Evolutionary conservation across 129 eudicot species (phyloP).

Genomic region (Saposhnikovia divaricata): DNA sequence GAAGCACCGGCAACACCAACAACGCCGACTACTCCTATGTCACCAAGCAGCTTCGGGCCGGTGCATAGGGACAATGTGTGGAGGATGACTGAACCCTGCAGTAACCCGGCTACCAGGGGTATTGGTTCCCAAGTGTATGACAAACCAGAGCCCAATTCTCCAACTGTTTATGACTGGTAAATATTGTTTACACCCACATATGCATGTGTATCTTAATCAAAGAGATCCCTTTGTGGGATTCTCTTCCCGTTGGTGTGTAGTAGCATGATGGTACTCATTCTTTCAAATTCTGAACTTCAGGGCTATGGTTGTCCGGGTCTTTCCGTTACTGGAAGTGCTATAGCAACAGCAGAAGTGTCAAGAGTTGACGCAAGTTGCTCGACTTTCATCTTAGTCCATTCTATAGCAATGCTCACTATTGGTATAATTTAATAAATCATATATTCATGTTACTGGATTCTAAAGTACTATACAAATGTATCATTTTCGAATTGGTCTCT

Average conservation of each 20-base stretch:
- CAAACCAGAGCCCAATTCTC: conserved; percentile 63
- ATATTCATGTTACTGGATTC: background rate
- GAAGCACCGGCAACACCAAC: conserved; percentile 38
- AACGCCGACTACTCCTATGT: conserved; percentile 53
- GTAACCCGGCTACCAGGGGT: conserved; percentile 63
- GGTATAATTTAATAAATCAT: conserved; percentile 35
- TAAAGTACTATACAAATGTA: background rate
- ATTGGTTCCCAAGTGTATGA: conserved; percentile 61
- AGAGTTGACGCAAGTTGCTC: conserved; percentile 99
- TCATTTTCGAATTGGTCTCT: conserved; percentile 15
- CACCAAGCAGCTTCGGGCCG: conserved; percentile 26
- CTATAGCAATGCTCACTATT: conserved; percentile 93
- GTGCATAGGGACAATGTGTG: conserved; percentile 80
- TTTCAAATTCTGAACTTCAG: conserved; percentile 25
- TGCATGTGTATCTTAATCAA: too few relatives aligned
- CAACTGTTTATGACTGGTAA: conserved; percentile 93
- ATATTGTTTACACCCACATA: background rate
- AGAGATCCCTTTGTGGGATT: background rate
- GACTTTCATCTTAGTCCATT: conserved; percentile 87
- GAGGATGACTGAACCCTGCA: conserved; percentile 94
- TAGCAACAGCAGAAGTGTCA: conserved; percentile 80
- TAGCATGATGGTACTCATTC: background rate
- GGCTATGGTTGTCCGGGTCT: conserved; percentile 92
- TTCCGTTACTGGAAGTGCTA: conserved; percentile 77
- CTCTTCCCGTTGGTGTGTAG: background rate